Evolutionary conservation across 768 basidiomycete species (phyloP).

Genomic region (Mycena sanguinolenta): DNA sequence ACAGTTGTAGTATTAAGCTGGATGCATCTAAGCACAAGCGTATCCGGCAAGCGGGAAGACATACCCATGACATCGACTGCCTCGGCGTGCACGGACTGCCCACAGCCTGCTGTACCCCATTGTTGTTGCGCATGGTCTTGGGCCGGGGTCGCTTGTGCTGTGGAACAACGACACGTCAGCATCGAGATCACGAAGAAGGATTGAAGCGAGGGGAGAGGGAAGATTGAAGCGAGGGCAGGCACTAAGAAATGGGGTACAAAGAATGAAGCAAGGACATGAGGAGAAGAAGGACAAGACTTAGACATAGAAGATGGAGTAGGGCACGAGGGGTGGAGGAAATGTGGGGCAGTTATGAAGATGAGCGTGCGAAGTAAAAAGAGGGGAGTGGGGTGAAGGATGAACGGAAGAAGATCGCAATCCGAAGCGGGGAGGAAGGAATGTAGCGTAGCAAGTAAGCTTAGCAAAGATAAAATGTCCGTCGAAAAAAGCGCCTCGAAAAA

Average conservation of each 20-base stretch:
- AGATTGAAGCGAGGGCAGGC: not conserved
- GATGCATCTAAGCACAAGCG: constrained; percentile 39
- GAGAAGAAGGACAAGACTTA: not conserved
- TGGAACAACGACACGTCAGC: constrained; percentile 21
- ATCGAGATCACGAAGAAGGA: not conserved
- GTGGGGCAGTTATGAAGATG: not conserved
- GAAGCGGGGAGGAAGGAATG: too few relatives aligned
- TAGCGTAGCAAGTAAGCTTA: too few relatives aligned
- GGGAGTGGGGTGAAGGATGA: too few relatives aligned
- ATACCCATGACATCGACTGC: constrained; percentile 81
- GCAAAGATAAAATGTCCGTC: not conserved
- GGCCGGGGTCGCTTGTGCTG: constrained; percentile 92
- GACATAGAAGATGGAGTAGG: not conserved
- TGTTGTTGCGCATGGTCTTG: constrained; percentile 86
- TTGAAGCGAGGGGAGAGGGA: not conserved
- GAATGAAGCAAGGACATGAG: not conserved
- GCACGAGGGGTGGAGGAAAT: too few relatives aligned
- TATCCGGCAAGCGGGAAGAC: constrained; percentile 23
- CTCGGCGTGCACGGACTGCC: constrained; percentile 74
- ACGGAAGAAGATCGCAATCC: too few relatives aligned
- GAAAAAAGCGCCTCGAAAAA: too few relatives aligned
- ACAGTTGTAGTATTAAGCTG: constrained; percentile 92
- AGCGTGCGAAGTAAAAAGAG: not conserved
- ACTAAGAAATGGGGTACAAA: too few relatives aligned
- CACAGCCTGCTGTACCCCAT: constrained; percentile 80